Evolutionary conservation across 2,329 filamentous ascomycete species (phyloP), one percentile per base, ranked within the genome.

Genomic region (Diplodia mutila): DNA sequence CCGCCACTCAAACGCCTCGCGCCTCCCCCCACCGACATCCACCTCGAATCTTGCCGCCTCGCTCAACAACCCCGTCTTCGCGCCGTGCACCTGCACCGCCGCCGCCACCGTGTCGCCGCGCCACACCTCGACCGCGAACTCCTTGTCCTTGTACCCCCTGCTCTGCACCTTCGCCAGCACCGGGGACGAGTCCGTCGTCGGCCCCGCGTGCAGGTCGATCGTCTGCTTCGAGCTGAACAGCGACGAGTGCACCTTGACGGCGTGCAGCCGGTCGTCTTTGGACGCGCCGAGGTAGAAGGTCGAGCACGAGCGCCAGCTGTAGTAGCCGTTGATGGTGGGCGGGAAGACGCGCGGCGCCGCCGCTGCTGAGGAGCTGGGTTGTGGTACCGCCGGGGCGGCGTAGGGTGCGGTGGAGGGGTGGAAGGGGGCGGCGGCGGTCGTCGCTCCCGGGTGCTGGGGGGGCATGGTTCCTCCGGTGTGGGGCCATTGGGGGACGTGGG

Each of bases 241-340:
- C 7, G 11, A 11, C 27, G 9, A 7, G 59, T 46, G 59, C 18
- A 46, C 16, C n/a, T 46, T 46, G 42, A 49, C 18, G 4, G 59
- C 42, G 59, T 63, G 42, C 27, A 25, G 9, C 2, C 34, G 34
- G 18, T 23, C 27, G 59, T 23, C 14, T 12, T 9, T n/a, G 4
- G 42, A 25, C 9, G 46, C 18, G n/a, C 59, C 59, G 59, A 63
- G 59, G 59, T 63, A 29, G n/a, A 63, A 18, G 29, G 59, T 63
- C 18, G 16, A n/a, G 27, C 11, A 2, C 27, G 39, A 63, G 7
- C 16, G 37, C 59, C 59, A 63, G 27, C 23, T 46, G 42, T 8
- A 51, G 59, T 49, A 49, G 59, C 25, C 27, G 42, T 49, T 63
- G 59, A 63, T 29, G 27, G 59, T 37, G 7, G 46, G 27, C 2